A percentile compares a stretch with the other conserved stretches of the same genome.
Conservation (phyloP, 768 basidiomycete species). For the Brasilioporus rufonigricans region DNA sequence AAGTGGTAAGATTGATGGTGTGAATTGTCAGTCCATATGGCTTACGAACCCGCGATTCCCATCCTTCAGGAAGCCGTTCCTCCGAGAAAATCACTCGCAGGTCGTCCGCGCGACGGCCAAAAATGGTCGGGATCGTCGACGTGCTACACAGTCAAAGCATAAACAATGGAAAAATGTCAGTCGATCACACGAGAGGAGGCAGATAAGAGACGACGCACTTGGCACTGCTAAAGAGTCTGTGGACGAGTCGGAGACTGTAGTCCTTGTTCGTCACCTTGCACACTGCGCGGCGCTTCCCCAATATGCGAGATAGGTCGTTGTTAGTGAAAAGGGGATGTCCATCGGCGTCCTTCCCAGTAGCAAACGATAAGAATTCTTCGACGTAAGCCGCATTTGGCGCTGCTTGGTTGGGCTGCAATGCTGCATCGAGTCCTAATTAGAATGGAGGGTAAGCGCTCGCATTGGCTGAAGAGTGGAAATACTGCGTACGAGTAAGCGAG, state of each 20-base stretch:
- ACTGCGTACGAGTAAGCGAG: slow-evolving; percentile 27
- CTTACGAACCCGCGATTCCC: slow-evolving; percentile 60
- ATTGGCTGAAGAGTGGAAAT: neutral
- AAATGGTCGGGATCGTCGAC: slow-evolving; percentile 49
- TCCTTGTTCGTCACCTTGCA: slow-evolving; percentile 51
- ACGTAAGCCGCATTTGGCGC: slow-evolving; percentile 49
- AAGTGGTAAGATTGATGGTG: slow-evolving; percentile 43
- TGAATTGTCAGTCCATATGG: slow-evolving; percentile 59
- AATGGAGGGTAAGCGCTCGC: neutral
- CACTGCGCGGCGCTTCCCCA: slow-evolving; percentile 61
- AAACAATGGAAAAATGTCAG: neutral
- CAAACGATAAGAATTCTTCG: slow-evolving; percentile 53
- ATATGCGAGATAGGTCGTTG: slow-evolving; percentile 56
- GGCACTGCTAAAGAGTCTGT: slow-evolving; percentile 62
- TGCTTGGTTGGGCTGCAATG: slow-evolving; percentile 50
- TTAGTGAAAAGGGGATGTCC: slow-evolving; percentile 50
- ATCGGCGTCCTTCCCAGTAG: slow-evolving; percentile 54
- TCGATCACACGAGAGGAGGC: neutral
- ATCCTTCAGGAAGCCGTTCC: slow-evolving; percentile 68
- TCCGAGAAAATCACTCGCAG: slow-evolving; percentile 57
- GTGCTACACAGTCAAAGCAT: slow-evolving; percentile 38
- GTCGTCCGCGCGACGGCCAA: slow-evolving; percentile 52
- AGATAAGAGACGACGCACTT: slow-evolving; percentile 46
- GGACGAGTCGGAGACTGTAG: slow-evolving; percentile 47
- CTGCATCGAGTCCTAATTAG: slow-evolving; percentile 51